A percentile compares a stretch with the other conserved stretches of the same genome.
phyloP scores from a whole-genome alignment of 495 filamentous ascomycete genomes.

The Sphaerosporella brunnea region DNA sequence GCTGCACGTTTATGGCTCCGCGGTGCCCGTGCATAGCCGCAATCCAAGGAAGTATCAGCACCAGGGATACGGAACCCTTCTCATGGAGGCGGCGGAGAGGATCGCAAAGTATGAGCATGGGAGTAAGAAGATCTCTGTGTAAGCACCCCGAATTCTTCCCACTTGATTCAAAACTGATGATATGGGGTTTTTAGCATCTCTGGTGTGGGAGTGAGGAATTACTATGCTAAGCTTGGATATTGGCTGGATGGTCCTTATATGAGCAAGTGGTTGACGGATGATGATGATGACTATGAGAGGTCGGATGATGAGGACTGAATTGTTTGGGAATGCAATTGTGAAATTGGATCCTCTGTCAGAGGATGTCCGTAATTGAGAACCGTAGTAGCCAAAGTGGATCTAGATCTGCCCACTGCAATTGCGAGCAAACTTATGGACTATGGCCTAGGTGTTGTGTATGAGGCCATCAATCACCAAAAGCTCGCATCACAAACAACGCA shows the following conservation, averaged over 20 bases:
- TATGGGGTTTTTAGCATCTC: slow-evolving; percentile 43
- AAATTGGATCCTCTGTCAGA: too few species aligned
- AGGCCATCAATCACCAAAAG: neutral
- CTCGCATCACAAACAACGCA: neutral
- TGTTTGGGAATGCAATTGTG: too few species aligned
- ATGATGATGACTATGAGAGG: slow-evolving; percentile 17
- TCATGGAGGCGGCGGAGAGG: slow-evolving; percentile 96
- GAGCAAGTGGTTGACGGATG: slow-evolving; percentile 44
- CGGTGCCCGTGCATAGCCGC: slow-evolving; percentile 82
- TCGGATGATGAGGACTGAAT: slow-evolving; percentile 7
- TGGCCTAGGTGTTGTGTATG: neutral
- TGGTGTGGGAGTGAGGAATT: slow-evolving; percentile 82
- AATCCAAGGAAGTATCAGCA: slow-evolving; percentile 96
- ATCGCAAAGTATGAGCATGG: slow-evolving; percentile 89
- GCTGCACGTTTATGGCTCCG: slow-evolving; percentile 89
- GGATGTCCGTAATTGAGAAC: too few species aligned
- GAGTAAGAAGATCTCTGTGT: slow-evolving; percentile 77
- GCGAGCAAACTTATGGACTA: too few species aligned
- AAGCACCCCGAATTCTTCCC: too few species aligned
- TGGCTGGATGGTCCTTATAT: slow-evolving; percentile 81
- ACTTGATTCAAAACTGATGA: too few species aligned
- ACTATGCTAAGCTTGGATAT: slow-evolving; percentile 86
- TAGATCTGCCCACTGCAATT: too few species aligned
- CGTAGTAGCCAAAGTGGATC: too few species aligned
- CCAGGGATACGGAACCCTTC: slow-evolving; percentile 83